Base-by-base conservation (phyloP, 148 eudicot genomes). In the Oxyria digyna region DNA sequence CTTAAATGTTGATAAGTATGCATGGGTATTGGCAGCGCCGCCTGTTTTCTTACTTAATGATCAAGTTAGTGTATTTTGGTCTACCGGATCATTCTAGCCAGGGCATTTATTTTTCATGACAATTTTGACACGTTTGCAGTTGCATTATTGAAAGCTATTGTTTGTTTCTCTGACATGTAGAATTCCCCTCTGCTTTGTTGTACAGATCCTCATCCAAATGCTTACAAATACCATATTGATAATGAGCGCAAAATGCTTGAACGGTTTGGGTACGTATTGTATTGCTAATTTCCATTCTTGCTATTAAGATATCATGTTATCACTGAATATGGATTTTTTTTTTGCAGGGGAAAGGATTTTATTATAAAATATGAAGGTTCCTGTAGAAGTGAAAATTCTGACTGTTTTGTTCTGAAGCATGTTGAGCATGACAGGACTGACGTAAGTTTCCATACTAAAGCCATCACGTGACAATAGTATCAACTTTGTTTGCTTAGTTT, bases 201-300 rank as follows among this genome's bases (percentile, higher is more conserved):
- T 82, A 73, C 84, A 94, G 99, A 88, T 77, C 99, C 99, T 77
- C 99, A 87, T 77, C 73, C 41, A 45, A 91, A 94, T 72, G 96
- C 97, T 75, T 85, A 87, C 70, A 81, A 77, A 67, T 79, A 79
- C 46, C 90, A 85, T 81, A 82, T 94, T 14, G 82, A 82, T 71
- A 94, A 91, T 80, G 99, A 94, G 84, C 67, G 81, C 73, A 94
- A 80, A 80, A 88, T 91, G 97, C 87, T 94, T 62, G 89, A 94
- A 80, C 80, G 89, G 31, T 88, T 91, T 83, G 97, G 99, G 99
- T 91, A 87, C 64, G 78, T 72, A 42, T 23, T 46, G 24, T 62
- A 35, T 29, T 59, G 9, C 38, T 15, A 20, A 31, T 27, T 11
- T 13, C 63, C 27, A 1, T 55, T 55, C 33, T n/a, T 35, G 38